Evolutionary conservation across 345 rosid genomes (phyloP), one percentile per base, ranked within the genome.

Genomic region (Hevea brasiliensis): DNA sequence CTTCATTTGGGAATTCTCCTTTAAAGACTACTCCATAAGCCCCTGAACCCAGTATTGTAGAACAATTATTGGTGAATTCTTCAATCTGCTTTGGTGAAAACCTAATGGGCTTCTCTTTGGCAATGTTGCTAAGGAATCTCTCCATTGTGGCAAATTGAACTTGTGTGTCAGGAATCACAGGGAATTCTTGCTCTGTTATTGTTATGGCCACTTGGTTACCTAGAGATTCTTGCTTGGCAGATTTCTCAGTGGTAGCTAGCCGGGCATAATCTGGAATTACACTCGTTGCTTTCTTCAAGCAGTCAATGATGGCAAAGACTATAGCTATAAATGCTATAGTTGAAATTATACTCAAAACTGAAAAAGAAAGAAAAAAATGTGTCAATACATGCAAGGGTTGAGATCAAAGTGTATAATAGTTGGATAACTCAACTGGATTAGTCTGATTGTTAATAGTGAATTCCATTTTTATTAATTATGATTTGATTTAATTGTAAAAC

Each of bases 1-100:
- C 10, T 23, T 74, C 85, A 15, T 59, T 61, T 0, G 64, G 62
- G 17, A 81, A 67, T 51, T 65, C 3, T 0, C 84, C 84, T 56
- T 70, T 66, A 62, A 56, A 81, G 23, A 81, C 84, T 15, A 29
- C 66, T 8, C 81, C 84, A 12, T 29, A 77, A 12, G 63, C 76
- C 2, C 84, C 76, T 4, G 79, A 70, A 27, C 80, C 83, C 3
- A 80, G 51, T 24, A 59, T n/a, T 29, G 55, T 20, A 18, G 67
- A 27, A 66, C 66, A 75, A 67, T 67, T 70, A 17, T 59, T 29
- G 6, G 82, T 79, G 24, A 51, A 71, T 3, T 14, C 60, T 1
- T 61, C 24, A 0, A 79, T 21, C 42, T 79, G 69, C 40, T 67
- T 23, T 5, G 79, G 42, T 7, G 76, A 64, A 40, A 80, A 80